Conservation (phyloP, 257 asterid genomes). For the Ballota nigra region DNA sequence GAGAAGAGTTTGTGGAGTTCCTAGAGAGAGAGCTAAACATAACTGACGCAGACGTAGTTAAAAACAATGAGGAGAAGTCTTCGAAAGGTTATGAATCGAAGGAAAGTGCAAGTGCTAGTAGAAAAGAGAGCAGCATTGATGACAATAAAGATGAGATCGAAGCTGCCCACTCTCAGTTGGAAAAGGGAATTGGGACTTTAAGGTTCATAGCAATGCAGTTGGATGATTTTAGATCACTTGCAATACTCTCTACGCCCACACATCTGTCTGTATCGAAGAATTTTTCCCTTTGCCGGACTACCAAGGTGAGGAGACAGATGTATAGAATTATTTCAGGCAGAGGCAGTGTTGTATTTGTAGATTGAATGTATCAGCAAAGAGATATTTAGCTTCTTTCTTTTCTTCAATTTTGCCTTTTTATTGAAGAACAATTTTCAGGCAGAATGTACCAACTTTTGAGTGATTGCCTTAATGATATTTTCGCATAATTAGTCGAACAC, state of each 20-base stretch:
- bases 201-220: not conserved
- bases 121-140: constrained; percentile 44
- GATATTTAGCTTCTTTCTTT: not conserved
- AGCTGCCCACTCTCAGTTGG: constrained; percentile 74
- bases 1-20: constrained; percentile 95
- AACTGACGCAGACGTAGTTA: constrained; percentile 43
- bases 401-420: not conserved
- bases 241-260: no score
- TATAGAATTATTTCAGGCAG: no score
- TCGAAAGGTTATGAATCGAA: constrained; percentile 28
- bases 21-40: constrained; percentile 84
- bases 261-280: no score
- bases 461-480: not conserved
- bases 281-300: no score
- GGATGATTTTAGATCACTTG: no score
- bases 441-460: not conserved
- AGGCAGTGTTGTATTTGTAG: not conserved
- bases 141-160: constrained; percentile 81
- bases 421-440: not conserved
- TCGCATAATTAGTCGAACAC: not conserved
- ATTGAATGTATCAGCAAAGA: no score
- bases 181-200: constrained; percentile 80
- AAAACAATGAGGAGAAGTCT: constrained; percentile 26
- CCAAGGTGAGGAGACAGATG: no score
- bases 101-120: constrained; percentile 26